Evolutionary conservation across 1,284 basidiomycete species (phyloP), one percentile per base, ranked within the genome.

Genomic region (Ustilago cynodontis): DNA sequence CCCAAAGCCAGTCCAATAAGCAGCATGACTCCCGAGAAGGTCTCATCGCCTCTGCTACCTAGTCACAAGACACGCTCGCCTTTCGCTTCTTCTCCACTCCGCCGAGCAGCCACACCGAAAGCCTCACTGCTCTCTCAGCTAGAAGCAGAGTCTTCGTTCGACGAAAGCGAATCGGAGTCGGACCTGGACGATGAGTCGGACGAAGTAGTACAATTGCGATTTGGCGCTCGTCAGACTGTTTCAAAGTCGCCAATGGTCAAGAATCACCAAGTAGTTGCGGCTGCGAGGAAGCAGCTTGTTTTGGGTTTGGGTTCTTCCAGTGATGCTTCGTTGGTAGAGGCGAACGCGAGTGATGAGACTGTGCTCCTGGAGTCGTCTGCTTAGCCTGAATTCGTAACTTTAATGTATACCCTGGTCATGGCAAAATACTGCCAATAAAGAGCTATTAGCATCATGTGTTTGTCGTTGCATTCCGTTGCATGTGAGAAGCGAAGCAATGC

Each of bases 191-290:
- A 60, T 0, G 64, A 61, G 51, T 18, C 55, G 18, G 52, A 59
- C 9, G 56, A 71, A 31, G 64, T 71, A 13, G 59, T 71, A 0
- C 70, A 71, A 41, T 28, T 71, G 37, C 55, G 56, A 2, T 59
- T 63, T 24, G 22, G 45, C 3, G 22, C 54, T 10, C 55, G 52
- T 0, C 39, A 29, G 0, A 26, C 28, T 6, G 24, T 26, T 18
- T 10, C 26, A 31, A 39, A 14, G n/a, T n/a, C 20, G 10, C 24
- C 57, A 43, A 20, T 20, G 41, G 20, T 11, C 20, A 31, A 39
- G n/a, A 39, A 6, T 29, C 29, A 47, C 22, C 43, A 55, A 26
- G 43, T 24, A 31, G 41, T 58, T 10, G 24, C 14, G 1, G 18
- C 18, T 11, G 37, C 29, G 1, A 41, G 24, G 16, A 67, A 59